A percentile compares a stretch with the other conserved stretches of the same genome.
Conservation (phyloP, 2,329 filamentous ascomycete species). For the Karstenula rhodostoma region DNA sequence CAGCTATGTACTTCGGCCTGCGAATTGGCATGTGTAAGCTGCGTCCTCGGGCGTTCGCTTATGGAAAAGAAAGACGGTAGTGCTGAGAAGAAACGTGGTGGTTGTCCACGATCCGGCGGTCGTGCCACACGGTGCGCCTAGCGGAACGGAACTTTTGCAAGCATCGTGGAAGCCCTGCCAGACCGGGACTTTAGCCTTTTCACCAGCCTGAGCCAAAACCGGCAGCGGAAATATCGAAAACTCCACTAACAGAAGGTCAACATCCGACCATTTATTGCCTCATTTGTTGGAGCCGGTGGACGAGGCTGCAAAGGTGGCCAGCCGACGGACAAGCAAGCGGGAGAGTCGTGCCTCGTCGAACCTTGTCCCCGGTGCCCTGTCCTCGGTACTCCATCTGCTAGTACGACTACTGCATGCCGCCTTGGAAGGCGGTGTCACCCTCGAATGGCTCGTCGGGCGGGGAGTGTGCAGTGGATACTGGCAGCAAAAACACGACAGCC, state of each 20-base stretch:
- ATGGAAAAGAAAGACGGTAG: slow-evolving; percentile 20
- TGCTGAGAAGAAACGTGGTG: slow-evolving; percentile 22
- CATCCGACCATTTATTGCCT: slow-evolving; percentile 42
- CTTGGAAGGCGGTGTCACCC: slow-evolving; percentile 10
- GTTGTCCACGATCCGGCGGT: slow-evolving; percentile 24
- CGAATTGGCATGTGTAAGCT: slow-evolving; percentile 16
- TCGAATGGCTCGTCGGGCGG: slow-evolving; percentile 3
- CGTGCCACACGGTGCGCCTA: slow-evolving; percentile 28
- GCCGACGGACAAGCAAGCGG: slow-evolving; percentile 25
- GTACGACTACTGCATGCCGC: slow-evolving; percentile 12
- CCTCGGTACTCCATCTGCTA: slow-evolving; percentile 22
- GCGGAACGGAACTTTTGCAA: slow-evolving; percentile 36
- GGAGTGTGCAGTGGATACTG: slow-evolving; percentile 16
- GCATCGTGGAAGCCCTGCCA: slow-evolving; percentile 32
- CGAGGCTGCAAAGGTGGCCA: slow-evolving; percentile 26
- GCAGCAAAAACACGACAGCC: slow-evolving; percentile 13
- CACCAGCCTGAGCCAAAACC: slow-evolving; percentile 41
- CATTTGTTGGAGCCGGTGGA: slow-evolving; percentile 40
- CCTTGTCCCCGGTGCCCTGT: slow-evolving; percentile 27
- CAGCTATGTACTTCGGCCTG: slow-evolving; percentile 12
- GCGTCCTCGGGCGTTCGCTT: slow-evolving; percentile 22
- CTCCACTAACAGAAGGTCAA: slow-evolving; percentile 45
- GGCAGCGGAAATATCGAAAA: slow-evolving; percentile 41
- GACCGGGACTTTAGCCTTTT: slow-evolving; percentile 39
- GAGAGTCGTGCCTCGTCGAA: slow-evolving; percentile 21